Evolutionary conservation across 441 rosid species (phyloP).

Genomic region (Croton setiger): DNA sequence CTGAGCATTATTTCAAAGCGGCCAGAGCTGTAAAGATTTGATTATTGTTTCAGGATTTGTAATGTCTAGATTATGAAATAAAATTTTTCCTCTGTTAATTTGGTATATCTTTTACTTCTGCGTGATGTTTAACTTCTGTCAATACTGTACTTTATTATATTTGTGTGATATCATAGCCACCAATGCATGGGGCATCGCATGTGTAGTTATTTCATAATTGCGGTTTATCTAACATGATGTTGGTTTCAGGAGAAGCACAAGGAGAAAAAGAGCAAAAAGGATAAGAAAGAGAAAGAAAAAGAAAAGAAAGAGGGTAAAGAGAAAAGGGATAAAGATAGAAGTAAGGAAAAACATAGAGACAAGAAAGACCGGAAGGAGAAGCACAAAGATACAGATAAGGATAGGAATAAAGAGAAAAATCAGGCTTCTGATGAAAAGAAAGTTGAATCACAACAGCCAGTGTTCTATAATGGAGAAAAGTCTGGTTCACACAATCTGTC

Average conservation of each 20-base stretch:
- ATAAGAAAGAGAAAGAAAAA: conserved; percentile 49
- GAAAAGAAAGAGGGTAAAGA: conserved; percentile 52
- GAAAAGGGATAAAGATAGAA: conserved; percentile 49
- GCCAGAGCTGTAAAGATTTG: no score
- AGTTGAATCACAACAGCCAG: conserved; percentile 31
- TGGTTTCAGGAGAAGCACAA: conserved; percentile 52
- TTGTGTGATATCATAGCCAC: no score
- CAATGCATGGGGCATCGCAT: no score
- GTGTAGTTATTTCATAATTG: background rate
- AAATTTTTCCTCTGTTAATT: no score
- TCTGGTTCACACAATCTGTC: conserved; percentile 26
- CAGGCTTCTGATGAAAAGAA: conserved; percentile 38
- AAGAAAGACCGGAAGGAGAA: conserved; percentile 53
- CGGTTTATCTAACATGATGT: background rate
- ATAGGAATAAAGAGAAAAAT: conserved; percentile 33
- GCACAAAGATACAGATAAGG: conserved; percentile 20
- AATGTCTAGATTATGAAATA: no score
- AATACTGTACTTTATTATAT: no score
- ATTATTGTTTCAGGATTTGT: no score
- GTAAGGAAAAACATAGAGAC: conserved; percentile 47
- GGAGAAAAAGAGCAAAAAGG: conserved; percentile 60
- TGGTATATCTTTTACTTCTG: no score
- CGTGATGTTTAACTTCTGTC: no score
- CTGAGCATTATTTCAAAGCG: no score
- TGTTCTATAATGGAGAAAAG: conserved; percentile 32